A percentile compares a stretch with the other conserved stretches of the same genome.
These are phyloP conservation scores for Cytospora chrysosperma DNA, from an alignment of 2,329 filamentous ascomycete genomes.

Conservation along the genomic window DNA sequence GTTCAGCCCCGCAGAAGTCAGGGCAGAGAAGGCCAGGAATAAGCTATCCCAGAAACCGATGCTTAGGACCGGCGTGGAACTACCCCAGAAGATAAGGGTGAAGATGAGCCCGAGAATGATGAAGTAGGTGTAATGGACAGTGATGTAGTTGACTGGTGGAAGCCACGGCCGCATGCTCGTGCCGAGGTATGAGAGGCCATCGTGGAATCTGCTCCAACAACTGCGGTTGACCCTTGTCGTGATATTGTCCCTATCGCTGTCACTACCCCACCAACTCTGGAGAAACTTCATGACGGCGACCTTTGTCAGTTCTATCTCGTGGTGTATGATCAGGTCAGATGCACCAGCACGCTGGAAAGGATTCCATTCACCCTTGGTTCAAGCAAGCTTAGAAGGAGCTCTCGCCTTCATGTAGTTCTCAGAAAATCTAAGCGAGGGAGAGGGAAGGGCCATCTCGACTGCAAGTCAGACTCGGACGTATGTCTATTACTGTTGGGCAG, in stretches of 20 bases:
- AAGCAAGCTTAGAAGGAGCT: not conserved
- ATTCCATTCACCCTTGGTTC: not conserved
- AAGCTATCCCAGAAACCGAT: slow-evolving; percentile 64
- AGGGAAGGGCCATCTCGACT: not conserved
- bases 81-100: slow-evolving; percentile 61
- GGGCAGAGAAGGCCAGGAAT: slow-evolving; percentile 63
- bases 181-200: slow-evolving; percentile 3
- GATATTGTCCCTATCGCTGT: not conserved
- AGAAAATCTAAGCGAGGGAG: too few relatives aligned
- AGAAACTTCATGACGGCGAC: slow-evolving; percentile 1
- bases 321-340: not conserved
- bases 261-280: not conserved
- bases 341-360: not conserved
- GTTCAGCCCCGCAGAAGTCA: slow-evolving; percentile 64
- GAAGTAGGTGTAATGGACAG: slow-evolving; percentile 66
- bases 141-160: slow-evolving; percentile 58
- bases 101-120: slow-evolving; percentile 51
- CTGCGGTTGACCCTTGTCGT: not conserved
- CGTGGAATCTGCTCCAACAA: not conserved
- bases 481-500: not conserved
- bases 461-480: not conserved
- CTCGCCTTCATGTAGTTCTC: not conserved
- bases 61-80: slow-evolving; percentile 49
- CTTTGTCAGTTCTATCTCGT: not conserved
- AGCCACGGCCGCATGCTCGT: slow-evolving; percentile 26